Conservation (phyloP, 768 basidiomycete species). For the Boletus reticulatus region DNA sequence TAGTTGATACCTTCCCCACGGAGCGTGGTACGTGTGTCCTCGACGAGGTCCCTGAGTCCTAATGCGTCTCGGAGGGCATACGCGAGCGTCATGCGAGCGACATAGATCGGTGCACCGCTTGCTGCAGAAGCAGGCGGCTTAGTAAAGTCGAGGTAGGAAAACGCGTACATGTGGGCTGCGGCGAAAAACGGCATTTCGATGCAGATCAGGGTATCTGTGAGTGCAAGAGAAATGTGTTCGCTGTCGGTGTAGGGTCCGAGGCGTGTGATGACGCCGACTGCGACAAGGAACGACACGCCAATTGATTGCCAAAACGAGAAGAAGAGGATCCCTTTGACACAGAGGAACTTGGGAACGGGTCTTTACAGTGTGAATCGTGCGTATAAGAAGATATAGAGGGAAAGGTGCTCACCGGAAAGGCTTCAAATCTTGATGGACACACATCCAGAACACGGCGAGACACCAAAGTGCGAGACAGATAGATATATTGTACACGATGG, state of each 20-base stretch:
- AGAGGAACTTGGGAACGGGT: constrained; percentile 95
- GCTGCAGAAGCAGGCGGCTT: constrained; percentile 45
- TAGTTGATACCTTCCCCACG: constrained; percentile 92
- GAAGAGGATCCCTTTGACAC: constrained; percentile 97
- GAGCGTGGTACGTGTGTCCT: constrained; percentile 80
- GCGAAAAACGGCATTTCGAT: constrained; percentile 98
- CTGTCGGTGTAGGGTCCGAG: constrained; percentile 86
- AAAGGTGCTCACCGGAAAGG: constrained; percentile 67
- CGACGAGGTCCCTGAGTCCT: constrained; percentile 80
- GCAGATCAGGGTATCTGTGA: constrained; percentile 91
- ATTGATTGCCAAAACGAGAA: constrained; percentile 99
- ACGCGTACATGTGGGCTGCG: constrained; percentile 92
- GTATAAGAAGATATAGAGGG: not conserved
- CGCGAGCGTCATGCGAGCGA: constrained; percentile 86
- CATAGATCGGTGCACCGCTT: constrained; percentile 44
- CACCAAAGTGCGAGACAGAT: constrained; percentile 85
- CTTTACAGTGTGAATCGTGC: constrained; percentile 35
- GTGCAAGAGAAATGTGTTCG: constrained; percentile 86
- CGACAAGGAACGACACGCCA: constrained; percentile 83
- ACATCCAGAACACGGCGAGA: constrained; percentile 96
- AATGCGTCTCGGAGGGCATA: constrained; percentile 89
- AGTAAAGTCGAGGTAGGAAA: constrained; percentile 80
- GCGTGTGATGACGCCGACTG: constrained; percentile 67
- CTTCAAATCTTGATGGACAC: constrained; percentile 83
- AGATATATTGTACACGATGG: constrained; percentile 79